A percentile compares a stretch with the other conserved stretches of the same genome.
Conservation (phyloP, 129 eudicot genomes). For the Lactuca saligna region DNA sequence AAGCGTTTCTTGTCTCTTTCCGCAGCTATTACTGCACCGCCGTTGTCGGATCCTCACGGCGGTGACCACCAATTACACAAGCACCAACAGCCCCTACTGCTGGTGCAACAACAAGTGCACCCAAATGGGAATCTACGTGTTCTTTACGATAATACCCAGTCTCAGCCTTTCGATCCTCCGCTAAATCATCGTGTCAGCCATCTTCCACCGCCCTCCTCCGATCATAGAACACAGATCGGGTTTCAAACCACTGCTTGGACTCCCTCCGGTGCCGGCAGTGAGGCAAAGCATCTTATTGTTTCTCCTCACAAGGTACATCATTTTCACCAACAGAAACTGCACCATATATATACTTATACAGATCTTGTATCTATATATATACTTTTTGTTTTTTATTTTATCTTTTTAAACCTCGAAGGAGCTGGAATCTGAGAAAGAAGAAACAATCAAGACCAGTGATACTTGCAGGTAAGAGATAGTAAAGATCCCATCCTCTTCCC, state of each 20-base stretch:
- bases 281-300: conserved; percentile 9
- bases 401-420: conserved; percentile 28
- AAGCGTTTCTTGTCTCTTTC: conserved; percentile 56
- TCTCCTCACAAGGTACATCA: conserved; percentile 17
- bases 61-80: conserved; percentile 26
- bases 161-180: conserved; percentile 53
- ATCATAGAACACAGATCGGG: conserved; percentile 32
- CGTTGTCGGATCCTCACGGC: conserved; percentile 50
- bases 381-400: neutral
- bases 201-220: conserved; percentile 19
- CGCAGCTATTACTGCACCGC: conserved; percentile 13
- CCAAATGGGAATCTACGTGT: conserved; percentile 25
- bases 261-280: conserved; percentile 1
- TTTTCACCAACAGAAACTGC: conserved; percentile 18
- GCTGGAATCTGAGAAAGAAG: conserved; percentile 25
- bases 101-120: conserved; percentile 48
- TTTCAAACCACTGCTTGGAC: conserved; percentile 18
- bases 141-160: conserved; percentile 9
- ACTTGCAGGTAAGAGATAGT: conserved; percentile 40
- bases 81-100: conserved; percentile 16
- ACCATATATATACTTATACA: conserved; percentile 14
- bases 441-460: conserved; percentile 30
- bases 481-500: neutral
- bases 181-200: conserved; percentile 2
- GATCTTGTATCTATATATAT: conserved; percentile 24